These are phyloP conservation scores for Coemansia pectinata DNA, from an alignment of 192 early-diverging fungal species.

Conservation along the genomic window DNA sequence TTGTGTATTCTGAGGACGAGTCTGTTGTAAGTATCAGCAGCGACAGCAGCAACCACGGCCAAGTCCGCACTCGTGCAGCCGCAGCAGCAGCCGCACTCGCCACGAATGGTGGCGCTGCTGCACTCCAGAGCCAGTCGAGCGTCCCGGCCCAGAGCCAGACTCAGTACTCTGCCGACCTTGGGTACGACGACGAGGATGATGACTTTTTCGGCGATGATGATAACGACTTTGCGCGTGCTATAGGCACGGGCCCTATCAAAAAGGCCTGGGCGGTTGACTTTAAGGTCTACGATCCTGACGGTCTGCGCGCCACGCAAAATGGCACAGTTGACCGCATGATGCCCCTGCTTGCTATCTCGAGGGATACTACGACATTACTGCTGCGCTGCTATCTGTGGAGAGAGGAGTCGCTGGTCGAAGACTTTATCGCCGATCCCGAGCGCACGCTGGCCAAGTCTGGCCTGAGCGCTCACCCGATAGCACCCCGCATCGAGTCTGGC, in stretches of 20 bases:
- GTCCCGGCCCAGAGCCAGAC: slow-evolving; percentile 22
- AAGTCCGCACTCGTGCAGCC: not conserved
- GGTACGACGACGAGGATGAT: slow-evolving; percentile 28
- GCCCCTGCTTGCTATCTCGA: slow-evolving; percentile 38
- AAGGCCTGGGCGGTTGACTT: slow-evolving; percentile 54
- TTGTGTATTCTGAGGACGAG: slow-evolving; percentile 41
- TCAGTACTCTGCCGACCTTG: slow-evolving; percentile 17
- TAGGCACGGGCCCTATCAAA: slow-evolving; percentile 1
- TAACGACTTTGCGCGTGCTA: slow-evolving; percentile 33
- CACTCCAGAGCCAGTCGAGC: not conserved
- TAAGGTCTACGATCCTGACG: slow-evolving; percentile 24
- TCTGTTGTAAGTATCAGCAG: not conserved
- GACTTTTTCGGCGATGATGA: slow-evolving; percentile 28
- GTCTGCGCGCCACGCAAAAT: slow-evolving; percentile 34
- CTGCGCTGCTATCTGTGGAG: slow-evolving; percentile 48
- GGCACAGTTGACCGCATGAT: slow-evolving; percentile 30
- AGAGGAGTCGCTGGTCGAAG: slow-evolving; percentile 50
- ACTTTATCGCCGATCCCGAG: slow-evolving; percentile 35
- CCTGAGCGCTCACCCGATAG: slow-evolving; percentile 10
- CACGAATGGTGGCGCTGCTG: not conserved
- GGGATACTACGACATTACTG: slow-evolving; percentile 39
- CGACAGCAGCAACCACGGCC: not conserved
- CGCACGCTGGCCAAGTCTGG: slow-evolving; percentile 40
- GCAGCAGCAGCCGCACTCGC: not conserved
- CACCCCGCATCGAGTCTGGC: slow-evolving; percentile 21